A percentile compares a stretch with the other conserved stretches of the same genome.
phyloP scores from a whole-genome alignment of 208 protist species.

The Trypanosoma vivax region DNA sequence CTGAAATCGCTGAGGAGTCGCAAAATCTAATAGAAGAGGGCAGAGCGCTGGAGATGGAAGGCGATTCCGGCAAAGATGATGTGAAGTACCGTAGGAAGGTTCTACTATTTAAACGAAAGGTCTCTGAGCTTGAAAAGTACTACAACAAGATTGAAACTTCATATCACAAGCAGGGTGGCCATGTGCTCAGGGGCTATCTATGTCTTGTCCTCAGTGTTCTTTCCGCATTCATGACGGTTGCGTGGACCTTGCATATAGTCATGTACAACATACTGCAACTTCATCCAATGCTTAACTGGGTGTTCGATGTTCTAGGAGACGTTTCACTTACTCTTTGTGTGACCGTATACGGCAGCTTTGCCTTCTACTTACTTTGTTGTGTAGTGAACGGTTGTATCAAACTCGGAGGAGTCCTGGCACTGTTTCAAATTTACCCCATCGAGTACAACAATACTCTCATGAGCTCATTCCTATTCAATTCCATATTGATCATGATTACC shows the following conservation, averaged over 20 bases:
- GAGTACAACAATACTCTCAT: constrained; percentile 84
- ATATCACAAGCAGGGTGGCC: constrained; percentile 58
- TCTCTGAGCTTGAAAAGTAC: constrained; percentile 67
- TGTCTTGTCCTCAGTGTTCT: constrained; percentile 33
- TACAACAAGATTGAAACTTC: constrained; percentile 67
- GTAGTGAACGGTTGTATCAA: constrained; percentile 83
- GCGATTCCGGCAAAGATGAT: constrained; percentile 18
- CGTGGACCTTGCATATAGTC: constrained; percentile 87
- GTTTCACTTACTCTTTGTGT: constrained; percentile 81
- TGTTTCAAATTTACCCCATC: constrained; percentile 72
- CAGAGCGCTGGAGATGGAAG: constrained; percentile 41
- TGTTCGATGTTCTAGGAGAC: constrained; percentile 65
- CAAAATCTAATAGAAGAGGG: constrained; percentile 57
- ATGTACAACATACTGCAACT: constrained; percentile 62
- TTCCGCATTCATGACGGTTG: constrained; percentile 41
- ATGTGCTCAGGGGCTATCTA: constrained; percentile 40
- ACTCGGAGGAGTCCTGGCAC: constrained; percentile 58
- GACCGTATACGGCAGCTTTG: constrained; percentile 73
- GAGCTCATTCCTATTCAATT: constrained; percentile 93
- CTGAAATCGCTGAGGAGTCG: constrained; percentile 60
- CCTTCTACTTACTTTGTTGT: constrained; percentile 88
- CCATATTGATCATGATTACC: constrained; percentile 79
- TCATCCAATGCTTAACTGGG: constrained; percentile 64
- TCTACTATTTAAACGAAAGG: constrained; percentile 57
- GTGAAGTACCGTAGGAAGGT: constrained; percentile 46